Evolutionary conservation across 1,139 yeast genomes (phyloP).

Genomic region (Spathaspora sp.): DNA sequence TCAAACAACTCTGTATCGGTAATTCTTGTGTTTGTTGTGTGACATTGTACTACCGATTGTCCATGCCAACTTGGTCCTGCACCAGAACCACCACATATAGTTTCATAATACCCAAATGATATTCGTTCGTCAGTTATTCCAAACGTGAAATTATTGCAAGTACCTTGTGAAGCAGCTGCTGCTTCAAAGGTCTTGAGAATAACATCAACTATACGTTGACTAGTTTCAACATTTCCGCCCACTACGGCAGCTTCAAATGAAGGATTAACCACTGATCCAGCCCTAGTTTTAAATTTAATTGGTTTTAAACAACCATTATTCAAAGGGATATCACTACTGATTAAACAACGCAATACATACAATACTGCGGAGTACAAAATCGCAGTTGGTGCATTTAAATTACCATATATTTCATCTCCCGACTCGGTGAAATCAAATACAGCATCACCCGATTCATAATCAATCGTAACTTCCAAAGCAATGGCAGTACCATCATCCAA

Average conservation of each 20-base stretch:
- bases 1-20: slow-evolving; percentile 50
- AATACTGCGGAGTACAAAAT: slow-evolving; percentile 80
- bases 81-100: slow-evolving; percentile 51
- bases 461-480: slow-evolving; percentile 33
- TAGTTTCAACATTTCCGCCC: slow-evolving; percentile 87
- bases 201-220: slow-evolving; percentile 81
- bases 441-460: slow-evolving; percentile 36
- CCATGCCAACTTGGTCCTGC: slow-evolving; percentile 53
- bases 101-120: slow-evolving; percentile 49
- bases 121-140: slow-evolving; percentile 41
- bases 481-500: slow-evolving; percentile 48
- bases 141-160: slow-evolving; percentile 51
- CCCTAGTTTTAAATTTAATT: slow-evolving; percentile 62
- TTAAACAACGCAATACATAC: slow-evolving; percentile 73
- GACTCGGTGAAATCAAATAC: slow-evolving; percentile 42
- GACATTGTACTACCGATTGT: slow-evolving; percentile 48
- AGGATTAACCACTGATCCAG: slow-evolving; percentile 69
- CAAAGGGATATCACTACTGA: slow-evolving; percentile 76
- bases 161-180: slow-evolving; percentile 59
- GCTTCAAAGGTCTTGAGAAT: slow-evolving; percentile 73
- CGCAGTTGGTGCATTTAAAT: slow-evolving; percentile 54
- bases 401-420: slow-evolving; percentile 46
- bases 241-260: slow-evolving; percentile 80
- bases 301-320: slow-evolving; percentile 85
- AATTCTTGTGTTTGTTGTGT: slow-evolving; percentile 49